These are phyloP conservation scores for Clarireedia sp. DNA, from an alignment of 2,329 filamentous ascomycete genomes.

Conservation along the genomic window DNA sequence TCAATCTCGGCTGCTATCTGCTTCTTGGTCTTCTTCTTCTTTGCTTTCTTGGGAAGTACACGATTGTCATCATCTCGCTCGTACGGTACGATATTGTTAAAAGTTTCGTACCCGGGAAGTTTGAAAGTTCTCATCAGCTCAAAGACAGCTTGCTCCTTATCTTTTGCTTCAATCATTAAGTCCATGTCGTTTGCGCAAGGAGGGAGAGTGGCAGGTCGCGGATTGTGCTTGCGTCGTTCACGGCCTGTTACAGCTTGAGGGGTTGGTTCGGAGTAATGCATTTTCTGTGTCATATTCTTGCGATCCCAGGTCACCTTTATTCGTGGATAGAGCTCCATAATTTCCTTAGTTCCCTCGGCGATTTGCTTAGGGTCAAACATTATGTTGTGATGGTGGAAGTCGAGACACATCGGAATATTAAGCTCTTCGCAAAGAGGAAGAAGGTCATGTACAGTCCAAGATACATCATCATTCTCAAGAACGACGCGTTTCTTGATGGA, in stretches of 20 bases:
- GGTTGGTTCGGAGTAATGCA: constrained; percentile 88
- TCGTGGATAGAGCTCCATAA: constrained; percentile 64
- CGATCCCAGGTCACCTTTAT: constrained; percentile 78
- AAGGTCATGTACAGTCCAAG: constrained; percentile 86
- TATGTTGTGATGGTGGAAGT: constrained; percentile 95
- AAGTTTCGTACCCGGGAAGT: constrained; percentile 67
- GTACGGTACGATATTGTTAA: constrained; percentile 72
- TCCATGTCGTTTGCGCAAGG: constrained; percentile 81
- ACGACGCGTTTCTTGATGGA: constrained; percentile 75
- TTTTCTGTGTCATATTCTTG: constrained; percentile 85
- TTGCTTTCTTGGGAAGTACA: constrained; percentile 39
- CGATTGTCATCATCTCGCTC: constrained; percentile 69
- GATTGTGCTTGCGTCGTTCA: constrained; percentile 77
- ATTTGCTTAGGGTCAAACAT: constrained; percentile 66
- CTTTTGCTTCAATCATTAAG: constrained; percentile 98
- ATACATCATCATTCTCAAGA: constrained; percentile 89
- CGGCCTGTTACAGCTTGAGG: constrained; percentile 67
- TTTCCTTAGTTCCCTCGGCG: constrained; percentile 78
- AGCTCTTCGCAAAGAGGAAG: constrained; percentile 86
- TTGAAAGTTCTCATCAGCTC: constrained; percentile 86
- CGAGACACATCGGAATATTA: constrained; percentile 86
- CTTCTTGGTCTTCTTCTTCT: constrained; percentile 35
- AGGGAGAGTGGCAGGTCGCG: constrained; percentile 70
- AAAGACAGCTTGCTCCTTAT: constrained; percentile 95
- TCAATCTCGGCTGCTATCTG: constrained; percentile 30